Evolutionary conservation across 2,329 filamentous ascomycete genomes (phyloP), one percentile per base, ranked within the genome.

Genomic region (Epichloe sp.): DNA sequence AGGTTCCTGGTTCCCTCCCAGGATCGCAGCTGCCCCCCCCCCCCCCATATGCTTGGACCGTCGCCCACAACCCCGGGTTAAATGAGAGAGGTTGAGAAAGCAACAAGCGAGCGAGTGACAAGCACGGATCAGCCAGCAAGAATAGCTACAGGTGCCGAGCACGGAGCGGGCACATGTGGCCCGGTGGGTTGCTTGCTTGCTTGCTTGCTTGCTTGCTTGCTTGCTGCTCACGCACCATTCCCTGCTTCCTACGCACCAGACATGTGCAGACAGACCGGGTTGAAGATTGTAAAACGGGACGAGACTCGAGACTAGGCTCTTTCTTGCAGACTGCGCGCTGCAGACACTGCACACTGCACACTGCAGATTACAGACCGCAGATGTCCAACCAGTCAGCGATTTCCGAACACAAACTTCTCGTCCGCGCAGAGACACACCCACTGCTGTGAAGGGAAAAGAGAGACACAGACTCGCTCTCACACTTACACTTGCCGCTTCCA

Each of bases 361-460:
- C 19, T 48, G 31, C 47, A 48, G 26, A 19, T 34, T 15, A 19
- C 47, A 21, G 47, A 35, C 47, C 40, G 11, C 46, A 42, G n/a
- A 21, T 38, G n/a, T 43, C 26, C 15, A 43, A 37, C 31, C 19
- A 43, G 45, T 35, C 50, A 48, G 44, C n/a, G 44, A 52, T 36
- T 36, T 26, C 40, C 35, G 40, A 44, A 52, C 46, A 52, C 50
- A 44, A 41, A 45, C 23, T 34, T 34, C 50, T 48, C 46, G 19
- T 44, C 15, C 41, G 45, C 44, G 40, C 40, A 48, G 50, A 49
- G 47, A 49, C 42, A 49, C 21, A 19, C 19, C 41, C 34, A 45
- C 48, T 44, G n/a, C n/a, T 15, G 23, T 3, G 19, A 44, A 17
- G 40, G 44, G 42, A 36, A 49, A n/a, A 43, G 47, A 48, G 44